Conservation (phyloP, 1,284 basidiomycete species). For the Schizophyllum commune region DNA sequence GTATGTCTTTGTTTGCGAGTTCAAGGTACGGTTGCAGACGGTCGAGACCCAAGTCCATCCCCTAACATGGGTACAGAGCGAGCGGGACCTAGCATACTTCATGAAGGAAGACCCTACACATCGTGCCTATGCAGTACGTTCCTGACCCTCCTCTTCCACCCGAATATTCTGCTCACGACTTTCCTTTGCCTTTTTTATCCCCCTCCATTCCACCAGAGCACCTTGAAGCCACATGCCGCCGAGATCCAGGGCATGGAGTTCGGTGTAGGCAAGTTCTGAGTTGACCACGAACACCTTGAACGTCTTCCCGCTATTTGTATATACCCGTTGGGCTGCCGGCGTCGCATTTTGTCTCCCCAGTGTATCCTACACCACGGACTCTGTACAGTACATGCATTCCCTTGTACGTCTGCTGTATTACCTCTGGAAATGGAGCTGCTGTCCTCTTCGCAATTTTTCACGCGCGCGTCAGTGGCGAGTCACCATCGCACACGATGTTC, state of each 20-base stretch:
- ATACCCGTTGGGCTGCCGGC: background rate
- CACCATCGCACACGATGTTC: background rate
- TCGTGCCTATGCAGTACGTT: background rate
- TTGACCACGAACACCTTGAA: too few relatives aligned
- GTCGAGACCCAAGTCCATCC: background rate
- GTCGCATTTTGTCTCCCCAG: background rate
- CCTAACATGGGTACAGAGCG: background rate
- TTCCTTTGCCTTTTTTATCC: background rate
- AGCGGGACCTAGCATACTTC: background rate
- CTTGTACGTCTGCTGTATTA: background rate
- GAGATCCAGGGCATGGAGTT: background rate
- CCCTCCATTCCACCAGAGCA: background rate
- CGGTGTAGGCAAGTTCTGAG: background rate
- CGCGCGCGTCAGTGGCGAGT: too few relatives aligned
- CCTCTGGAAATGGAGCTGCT: background rate
- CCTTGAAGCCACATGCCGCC: background rate
- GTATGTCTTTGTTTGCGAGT: background rate
- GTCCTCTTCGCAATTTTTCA: background rate
- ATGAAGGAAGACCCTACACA: background rate
- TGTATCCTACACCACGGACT: background rate
- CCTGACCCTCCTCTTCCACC: background rate
- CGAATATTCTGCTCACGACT: background rate
- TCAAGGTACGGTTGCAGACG: background rate
- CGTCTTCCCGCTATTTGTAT: too few relatives aligned
- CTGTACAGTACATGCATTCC: background rate